A percentile compares a stretch with the other conserved stretches of the same genome.
Conservation (phyloP, 331 rosid genomes). For the Saraca asoca region DNA sequence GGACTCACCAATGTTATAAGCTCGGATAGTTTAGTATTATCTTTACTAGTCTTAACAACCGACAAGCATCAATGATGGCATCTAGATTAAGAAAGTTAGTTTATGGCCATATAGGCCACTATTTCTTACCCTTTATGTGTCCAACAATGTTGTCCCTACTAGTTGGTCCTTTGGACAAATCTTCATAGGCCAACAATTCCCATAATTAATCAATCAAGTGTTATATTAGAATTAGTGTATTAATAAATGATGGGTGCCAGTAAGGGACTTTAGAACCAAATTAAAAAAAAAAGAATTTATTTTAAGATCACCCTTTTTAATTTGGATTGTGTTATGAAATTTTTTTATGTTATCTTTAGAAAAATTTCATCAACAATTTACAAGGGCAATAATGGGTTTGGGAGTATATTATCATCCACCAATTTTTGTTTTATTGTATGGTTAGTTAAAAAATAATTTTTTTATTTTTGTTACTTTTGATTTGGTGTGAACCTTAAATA, state of each 20-base stretch:
- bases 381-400: slow-evolving; percentile 18
- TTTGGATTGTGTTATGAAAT: neutral
- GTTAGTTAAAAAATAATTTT: slow-evolving; percentile 6
- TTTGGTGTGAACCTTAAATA: too few relatives aligned
- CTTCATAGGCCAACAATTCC: slow-evolving; percentile 48
- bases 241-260: neutral
- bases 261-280: neutral
- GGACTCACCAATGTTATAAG: too few relatives aligned
- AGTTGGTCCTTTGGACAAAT: slow-evolving; percentile 59
- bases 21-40: too few relatives aligned
- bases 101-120: too few relatives aligned
- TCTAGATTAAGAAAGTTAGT: too few relatives aligned
- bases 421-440: neutral
- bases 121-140: too few relatives aligned
- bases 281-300: slow-evolving; percentile 7
- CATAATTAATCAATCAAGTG: neutral
- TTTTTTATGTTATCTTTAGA: slow-evolving; percentile 22
- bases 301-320: slow-evolving; percentile 7
- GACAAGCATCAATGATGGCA: too few relatives aligned
- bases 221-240: too few relatives aligned
- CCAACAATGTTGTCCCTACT: slow-evolving; percentile 43
- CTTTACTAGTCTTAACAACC: too few relatives aligned
- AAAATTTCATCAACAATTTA: slow-evolving; percentile 7
- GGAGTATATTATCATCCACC: slow-evolving; percentile 2
- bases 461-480: too few relatives aligned